Evolutionary conservation across 164 flowering plant species (phyloP), one percentile per base, ranked within the genome.

Genomic region (Vitis labrusca): DNA sequence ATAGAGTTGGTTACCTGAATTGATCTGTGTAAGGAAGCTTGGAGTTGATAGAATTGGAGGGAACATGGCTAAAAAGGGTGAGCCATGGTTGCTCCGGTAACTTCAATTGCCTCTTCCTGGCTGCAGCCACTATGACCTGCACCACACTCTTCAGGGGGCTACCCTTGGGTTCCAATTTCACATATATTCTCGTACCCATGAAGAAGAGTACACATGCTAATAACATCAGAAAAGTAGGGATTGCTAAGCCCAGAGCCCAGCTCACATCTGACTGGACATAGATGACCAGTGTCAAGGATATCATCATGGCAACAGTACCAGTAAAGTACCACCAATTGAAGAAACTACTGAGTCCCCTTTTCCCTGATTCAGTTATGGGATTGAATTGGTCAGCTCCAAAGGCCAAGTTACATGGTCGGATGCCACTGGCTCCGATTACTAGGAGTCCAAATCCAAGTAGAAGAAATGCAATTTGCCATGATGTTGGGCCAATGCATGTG

Each of bases 261-360:
- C 75, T 76, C 8, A 74, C 54, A 15, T 71, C 58, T 14, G 76
- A 69, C 50, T 82, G 83, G 12, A 77, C 63, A n/a, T 80, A 82
- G 9, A 79, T 79, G 13, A 80, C 61, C 8, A 75, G 27, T 1
- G 85, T 82, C 9, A 69, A 5, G 2, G 81, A 74, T 17, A 77
- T n/a, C 64, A 82, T 55, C 55, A 72, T 32, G 2, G 73, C 77
- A 9, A 79, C 59, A 8, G 74, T 76, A 69, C 50, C 70, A 19
- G 77, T 79, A 63, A 76, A 76, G 58, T 72, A 79, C 61, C 73
- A 79, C 77, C 77, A 79, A 15, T 79, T 76, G 72, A 75, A 79
- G 77, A 79, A 79, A 58, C 77, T 76, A 23, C 49, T 66, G 49
- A 79, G 56, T 9, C 76, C 79, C 15, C 54, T 64, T 72, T 63